A percentile compares a stretch with the other conserved stretches of the same genome.
phyloP scores from a whole-genome alignment of 2,329 filamentous ascomycete genomes.

The Beauveria australis region DNA sequence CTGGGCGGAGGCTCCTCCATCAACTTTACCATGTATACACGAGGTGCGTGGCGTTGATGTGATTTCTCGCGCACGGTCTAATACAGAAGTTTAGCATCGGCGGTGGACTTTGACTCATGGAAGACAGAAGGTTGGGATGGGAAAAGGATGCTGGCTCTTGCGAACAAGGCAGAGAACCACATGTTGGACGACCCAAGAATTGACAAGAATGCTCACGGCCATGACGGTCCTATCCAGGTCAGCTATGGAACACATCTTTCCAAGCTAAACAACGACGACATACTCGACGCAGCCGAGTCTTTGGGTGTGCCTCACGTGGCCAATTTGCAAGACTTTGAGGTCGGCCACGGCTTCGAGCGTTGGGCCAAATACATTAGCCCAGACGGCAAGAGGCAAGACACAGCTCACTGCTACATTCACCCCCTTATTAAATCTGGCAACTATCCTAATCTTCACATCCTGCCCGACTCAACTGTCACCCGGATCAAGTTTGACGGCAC shows the following conservation, averaged over 20 bases:
- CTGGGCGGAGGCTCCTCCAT: constrained; percentile 26
- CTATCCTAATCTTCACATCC: constrained; percentile 45
- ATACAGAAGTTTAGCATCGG: not conserved
- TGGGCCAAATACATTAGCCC: constrained; percentile 39
- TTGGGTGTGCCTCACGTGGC: constrained; percentile 39
- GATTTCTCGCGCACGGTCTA: not conserved
- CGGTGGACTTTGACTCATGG: constrained; percentile 41
- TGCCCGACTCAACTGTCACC: constrained; percentile 45
- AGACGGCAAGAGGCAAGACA: constrained; percentile 43
- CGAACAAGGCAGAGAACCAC: constrained; percentile 46
- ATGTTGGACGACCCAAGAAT: constrained; percentile 28
- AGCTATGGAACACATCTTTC: constrained; percentile 36
- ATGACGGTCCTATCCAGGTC: constrained; percentile 42
- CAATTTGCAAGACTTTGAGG: constrained; percentile 40
- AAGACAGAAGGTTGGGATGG: constrained; percentile 41
- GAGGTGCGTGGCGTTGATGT: not conserved
- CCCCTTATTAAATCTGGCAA: constrained; percentile 37
- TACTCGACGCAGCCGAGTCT: constrained; percentile 39
- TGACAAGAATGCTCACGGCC: constrained; percentile 30
- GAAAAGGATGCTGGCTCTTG: constrained; percentile 40
- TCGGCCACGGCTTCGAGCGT: constrained; percentile 23
- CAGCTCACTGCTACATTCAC: constrained; percentile 45
- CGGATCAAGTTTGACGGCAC: constrained; percentile 40
- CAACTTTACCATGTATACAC: constrained; percentile 25
- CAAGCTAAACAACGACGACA: constrained; percentile 32